Percentiles rank a stretch among this genome's conserved stretches.
Evolutionary conservation across 305 asterid genomes (phyloP).

Genomic region (Fraxinus baroniana): DNA sequence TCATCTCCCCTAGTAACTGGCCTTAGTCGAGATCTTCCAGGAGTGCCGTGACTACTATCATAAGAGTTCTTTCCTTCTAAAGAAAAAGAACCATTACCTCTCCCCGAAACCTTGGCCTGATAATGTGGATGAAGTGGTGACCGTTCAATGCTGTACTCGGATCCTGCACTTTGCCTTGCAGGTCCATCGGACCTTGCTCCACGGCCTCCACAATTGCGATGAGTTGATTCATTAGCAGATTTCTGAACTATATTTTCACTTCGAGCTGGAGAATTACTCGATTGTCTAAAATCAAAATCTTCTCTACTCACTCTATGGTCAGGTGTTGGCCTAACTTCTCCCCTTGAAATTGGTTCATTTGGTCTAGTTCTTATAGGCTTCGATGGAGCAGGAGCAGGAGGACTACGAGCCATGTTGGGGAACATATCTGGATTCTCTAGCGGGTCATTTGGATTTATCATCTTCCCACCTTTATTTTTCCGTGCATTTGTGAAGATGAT

Average conservation of each 20-base stretch:
- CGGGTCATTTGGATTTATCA: constrained; percentile 64
- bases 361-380: constrained; percentile 20
- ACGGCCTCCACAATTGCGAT: constrained; percentile 35
- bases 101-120: constrained; percentile 30
- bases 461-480: constrained; percentile 30
- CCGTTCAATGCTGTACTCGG: constrained; percentile 42
- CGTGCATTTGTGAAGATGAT: constrained; percentile 27
- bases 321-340: constrained; percentile 37
- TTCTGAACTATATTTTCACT: constrained; percentile 25
- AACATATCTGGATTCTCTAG: constrained; percentile 56
- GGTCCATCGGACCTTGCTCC: constrained; percentile 39
- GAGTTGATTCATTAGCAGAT: constrained; percentile 25
- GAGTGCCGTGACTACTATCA: constrained; percentile 37
- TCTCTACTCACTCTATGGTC: constrained; percentile 30
- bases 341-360: constrained; percentile 35
- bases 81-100: constrained; percentile 42
- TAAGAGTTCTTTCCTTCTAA: constrained; percentile 41
- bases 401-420: constrained; percentile 23
- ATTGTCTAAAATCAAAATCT: constrained; percentile 34
- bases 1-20: constrained; percentile 31
- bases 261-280: constrained; percentile 23
- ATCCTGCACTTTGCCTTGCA: constrained; percentile 38
- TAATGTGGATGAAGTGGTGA: constrained; percentile 52
- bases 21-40: constrained; percentile 37
- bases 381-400: constrained; percentile 23